These are phyloP conservation scores for Exobasidium cylindrosporum DNA, from an alignment of 1,284 basidiomycete species.

Conservation along the genomic window DNA sequence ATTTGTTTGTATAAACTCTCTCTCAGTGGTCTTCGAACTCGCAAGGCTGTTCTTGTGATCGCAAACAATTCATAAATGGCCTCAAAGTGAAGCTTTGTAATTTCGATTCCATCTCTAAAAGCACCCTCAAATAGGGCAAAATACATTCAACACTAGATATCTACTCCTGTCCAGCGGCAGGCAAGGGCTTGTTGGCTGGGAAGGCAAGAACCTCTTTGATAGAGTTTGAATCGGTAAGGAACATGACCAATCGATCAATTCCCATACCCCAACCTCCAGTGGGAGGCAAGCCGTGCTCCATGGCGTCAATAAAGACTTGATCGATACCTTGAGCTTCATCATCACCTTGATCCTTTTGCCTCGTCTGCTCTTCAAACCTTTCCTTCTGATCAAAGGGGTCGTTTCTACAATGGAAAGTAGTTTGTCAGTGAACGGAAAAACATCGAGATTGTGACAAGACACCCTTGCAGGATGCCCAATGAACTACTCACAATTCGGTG, in stretches of 20 bases:
- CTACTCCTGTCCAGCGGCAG: background rate
- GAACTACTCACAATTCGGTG: constrained; percentile 94
- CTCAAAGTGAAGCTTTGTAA: no score
- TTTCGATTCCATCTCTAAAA: no score
- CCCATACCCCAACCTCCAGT: constrained; percentile 70
- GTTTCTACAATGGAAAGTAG: constrained; percentile 24
- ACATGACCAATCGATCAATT: constrained; percentile 37
- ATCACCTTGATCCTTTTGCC: constrained; percentile 93
- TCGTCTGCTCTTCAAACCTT: constrained; percentile 85
- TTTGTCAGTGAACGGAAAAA: background rate
- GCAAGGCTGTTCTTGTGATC: constrained; percentile 27
- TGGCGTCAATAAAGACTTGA: constrained; percentile 61
- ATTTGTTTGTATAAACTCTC: background rate
- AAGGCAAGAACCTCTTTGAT: constrained; percentile 86
- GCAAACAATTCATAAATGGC: background rate
- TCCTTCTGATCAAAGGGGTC: constrained; percentile 73
- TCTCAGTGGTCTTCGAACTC: constrained; percentile 33
- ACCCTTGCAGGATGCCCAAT: no score
- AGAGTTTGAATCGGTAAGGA: constrained; percentile 58
- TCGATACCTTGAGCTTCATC: constrained; percentile 98
- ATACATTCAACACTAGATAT: background rate
- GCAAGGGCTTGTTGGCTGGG: constrained; percentile 79
- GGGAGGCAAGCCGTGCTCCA: constrained; percentile 95
- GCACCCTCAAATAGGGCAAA: no score
- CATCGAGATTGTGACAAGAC: background rate